Conservation (phyloP, 768 basidiomycete genomes). For the Hypholoma fasciculare region DNA sequence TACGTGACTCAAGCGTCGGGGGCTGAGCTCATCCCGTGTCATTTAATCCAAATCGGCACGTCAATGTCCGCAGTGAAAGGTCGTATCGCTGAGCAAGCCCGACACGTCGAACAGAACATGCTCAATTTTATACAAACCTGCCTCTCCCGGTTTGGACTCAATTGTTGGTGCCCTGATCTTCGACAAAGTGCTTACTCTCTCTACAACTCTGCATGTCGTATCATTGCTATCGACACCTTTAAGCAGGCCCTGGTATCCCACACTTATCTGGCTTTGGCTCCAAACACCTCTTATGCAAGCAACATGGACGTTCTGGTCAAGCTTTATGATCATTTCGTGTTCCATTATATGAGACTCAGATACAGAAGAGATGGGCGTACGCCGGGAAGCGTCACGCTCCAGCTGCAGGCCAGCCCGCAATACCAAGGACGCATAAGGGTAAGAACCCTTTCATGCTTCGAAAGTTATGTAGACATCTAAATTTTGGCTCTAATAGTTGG, state of each 20-base stretch:
- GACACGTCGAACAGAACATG: slow-evolving; percentile 12
- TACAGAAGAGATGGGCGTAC: slow-evolving; percentile 8
- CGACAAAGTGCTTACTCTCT: slow-evolving; percentile 9
- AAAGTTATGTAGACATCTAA: slow-evolving; percentile 1
- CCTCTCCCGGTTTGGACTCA: slow-evolving; percentile 5
- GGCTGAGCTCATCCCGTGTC: background rate
- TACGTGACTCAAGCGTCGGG: background rate
- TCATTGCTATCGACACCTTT: slow-evolving; percentile 14
- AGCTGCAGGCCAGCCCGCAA: background rate
- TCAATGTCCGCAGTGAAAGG: slow-evolving; percentile 4
- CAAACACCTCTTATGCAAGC: background rate
- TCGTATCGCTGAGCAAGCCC: slow-evolving; percentile 1
- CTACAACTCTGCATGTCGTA: slow-evolving; percentile 12
- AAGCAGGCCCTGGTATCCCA: slow-evolving; percentile 5
- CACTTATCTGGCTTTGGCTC: background rate
- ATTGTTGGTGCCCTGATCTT: slow-evolving; percentile 12
- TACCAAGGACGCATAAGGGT: slow-evolving; percentile 12
- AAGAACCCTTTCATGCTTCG: background rate
- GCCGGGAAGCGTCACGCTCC: slow-evolving; percentile 7
- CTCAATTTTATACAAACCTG: slow-evolving; percentile 8
- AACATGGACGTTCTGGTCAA: slow-evolving; percentile 1
- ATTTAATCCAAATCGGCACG: slow-evolving; percentile 4
- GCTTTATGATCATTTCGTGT: slow-evolving; percentile 16
- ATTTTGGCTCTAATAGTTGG: background rate
- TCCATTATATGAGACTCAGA: slow-evolving; percentile 5